Conservation (phyloP, 805 yeast genomes). For the Maudiozyma bulderi region DNA sequence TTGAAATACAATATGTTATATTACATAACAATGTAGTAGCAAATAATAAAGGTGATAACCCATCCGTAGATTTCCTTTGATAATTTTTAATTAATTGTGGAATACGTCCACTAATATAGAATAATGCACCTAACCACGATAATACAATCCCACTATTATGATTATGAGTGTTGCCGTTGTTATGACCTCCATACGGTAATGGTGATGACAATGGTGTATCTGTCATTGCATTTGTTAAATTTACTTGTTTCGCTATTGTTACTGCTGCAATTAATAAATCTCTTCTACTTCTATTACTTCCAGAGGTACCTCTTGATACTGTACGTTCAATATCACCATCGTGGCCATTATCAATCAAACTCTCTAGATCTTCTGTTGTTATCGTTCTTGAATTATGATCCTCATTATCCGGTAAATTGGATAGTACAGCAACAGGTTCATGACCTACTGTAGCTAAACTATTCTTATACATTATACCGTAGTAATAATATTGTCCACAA, state of each 20-base stretch:
- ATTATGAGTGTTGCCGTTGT: not conserved
- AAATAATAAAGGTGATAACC: slow-evolving; percentile 73
- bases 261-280: slow-evolving; percentile 17
- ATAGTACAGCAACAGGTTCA: slow-evolving; percentile 22
- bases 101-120: slow-evolving; percentile 68
- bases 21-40: slow-evolving; percentile 74
- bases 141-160: slow-evolving; percentile 35
- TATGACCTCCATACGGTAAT: not conserved
- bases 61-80: slow-evolving; percentile 72
- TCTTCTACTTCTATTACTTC: slow-evolving; percentile 4
- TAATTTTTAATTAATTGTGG: slow-evolving; percentile 81
- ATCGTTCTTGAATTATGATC: not conserved
- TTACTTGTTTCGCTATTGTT: slow-evolving; percentile 19
- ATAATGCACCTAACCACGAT: slow-evolving; percentile 73
- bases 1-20: slow-evolving; percentile 64
- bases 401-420: not conserved
- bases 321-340: slow-evolving; percentile 1
- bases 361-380: slow-evolving; percentile 1
- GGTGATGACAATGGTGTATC: too few species aligned
- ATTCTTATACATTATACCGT: slow-evolving; percentile 32
- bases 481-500: slow-evolving; percentile 63
- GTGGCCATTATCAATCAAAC: not conserved
- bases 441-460: slow-evolving; percentile 27
- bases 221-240: slow-evolving; percentile 2
- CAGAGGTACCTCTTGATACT: slow-evolving; percentile 4